Evolutionary conservation across 768 basidiomycete genomes (phyloP).

Genomic region (Lactarius sp.): DNA sequence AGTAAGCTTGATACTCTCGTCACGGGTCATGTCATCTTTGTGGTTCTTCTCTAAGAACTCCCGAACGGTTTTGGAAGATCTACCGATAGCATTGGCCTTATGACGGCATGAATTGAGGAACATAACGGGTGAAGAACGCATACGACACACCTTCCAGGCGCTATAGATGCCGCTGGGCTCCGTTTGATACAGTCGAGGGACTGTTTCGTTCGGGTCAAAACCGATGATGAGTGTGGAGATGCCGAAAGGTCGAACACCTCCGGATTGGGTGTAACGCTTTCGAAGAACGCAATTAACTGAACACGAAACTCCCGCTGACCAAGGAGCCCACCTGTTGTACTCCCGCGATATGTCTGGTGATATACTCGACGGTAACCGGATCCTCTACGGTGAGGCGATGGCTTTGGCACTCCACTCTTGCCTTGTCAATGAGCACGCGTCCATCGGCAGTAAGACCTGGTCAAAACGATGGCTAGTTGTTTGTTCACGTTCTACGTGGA

Average conservation of each 20-base stretch:
- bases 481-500: conserved; percentile 10
- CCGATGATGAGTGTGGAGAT: conserved; percentile 96
- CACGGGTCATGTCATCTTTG: conserved; percentile 81
- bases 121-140: background rate
- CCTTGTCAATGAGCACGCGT: conserved; percentile 95
- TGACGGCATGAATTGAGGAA: background rate
- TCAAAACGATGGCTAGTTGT: conserved; percentile 16
- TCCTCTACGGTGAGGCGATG: conserved; percentile 97
- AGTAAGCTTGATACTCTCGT: conserved; percentile 91
- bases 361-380: conserved; percentile 97
- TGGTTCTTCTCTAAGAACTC: conserved; percentile 99
- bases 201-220: conserved; percentile 88
- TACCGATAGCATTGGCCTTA: conserved; percentile 95
- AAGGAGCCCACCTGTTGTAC: conserved; percentile 79
- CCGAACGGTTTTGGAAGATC: conserved; percentile 96
- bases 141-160: conserved; percentile 81
- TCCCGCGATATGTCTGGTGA: conserved; percentile 96
- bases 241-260: conserved; percentile 96
- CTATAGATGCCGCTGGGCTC: conserved; percentile 98
- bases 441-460: conserved; percentile 96
- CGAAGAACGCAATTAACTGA: background rate
- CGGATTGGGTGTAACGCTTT: conserved; percentile 96
- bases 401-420: conserved; percentile 94
- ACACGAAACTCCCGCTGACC: background rate
- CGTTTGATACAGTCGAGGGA: conserved; percentile 90